A percentile compares a stretch with the other conserved stretches of the same genome.
Conservation (phyloP, 2,329 filamentous ascomycete genomes). For the Sclerotinia trifoliorum region DNA sequence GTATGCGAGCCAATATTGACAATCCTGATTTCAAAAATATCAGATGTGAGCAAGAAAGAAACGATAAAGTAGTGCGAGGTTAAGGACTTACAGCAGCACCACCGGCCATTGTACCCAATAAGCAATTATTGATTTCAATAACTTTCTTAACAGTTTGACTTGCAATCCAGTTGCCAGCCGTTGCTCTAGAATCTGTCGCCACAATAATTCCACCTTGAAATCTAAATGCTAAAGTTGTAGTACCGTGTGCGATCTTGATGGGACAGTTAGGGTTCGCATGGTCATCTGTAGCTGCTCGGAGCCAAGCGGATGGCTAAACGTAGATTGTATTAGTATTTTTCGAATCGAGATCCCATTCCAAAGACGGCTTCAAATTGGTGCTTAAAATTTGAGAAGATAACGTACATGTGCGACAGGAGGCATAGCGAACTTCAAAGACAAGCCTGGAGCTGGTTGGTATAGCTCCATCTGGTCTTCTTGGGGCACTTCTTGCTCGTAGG, state of each 20-base stretch:
- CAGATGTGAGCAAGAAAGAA: background rate
- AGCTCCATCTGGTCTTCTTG: conserved; percentile 74
- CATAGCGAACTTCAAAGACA: conserved; percentile 92
- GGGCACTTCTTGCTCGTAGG: conserved; percentile 67
- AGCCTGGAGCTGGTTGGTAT: conserved; percentile 66
- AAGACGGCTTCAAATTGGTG: conserved; percentile 21
- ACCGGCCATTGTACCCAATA: conserved; percentile 97
- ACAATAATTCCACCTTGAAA: conserved; percentile 99
- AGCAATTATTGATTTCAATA: conserved; percentile 93
- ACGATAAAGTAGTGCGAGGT: background rate
- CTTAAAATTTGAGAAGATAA: conserved; percentile 28
- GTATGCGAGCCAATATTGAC: conserved; percentile 99
- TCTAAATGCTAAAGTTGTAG: conserved; percentile 94
- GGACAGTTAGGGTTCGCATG: conserved; percentile 93
- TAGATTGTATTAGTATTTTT: conserved; percentile 52
- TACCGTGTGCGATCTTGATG: conserved; percentile 99
- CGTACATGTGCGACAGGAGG: conserved; percentile 87
- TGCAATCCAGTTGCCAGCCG: conserved; percentile 98
- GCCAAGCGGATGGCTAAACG: conserved; percentile 79
- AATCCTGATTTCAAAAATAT: conserved; percentile 60
- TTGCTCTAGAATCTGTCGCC: conserved; percentile 94
- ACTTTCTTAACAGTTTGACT: conserved; percentile 99
- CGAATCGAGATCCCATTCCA: conserved; percentile 13
- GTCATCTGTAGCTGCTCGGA: conserved; percentile 96
- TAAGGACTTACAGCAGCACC: conserved; percentile 72